Conservation (phyloP, 2,329 filamentous ascomycete genomes). For the Talaromyces verruculosus region DNA sequence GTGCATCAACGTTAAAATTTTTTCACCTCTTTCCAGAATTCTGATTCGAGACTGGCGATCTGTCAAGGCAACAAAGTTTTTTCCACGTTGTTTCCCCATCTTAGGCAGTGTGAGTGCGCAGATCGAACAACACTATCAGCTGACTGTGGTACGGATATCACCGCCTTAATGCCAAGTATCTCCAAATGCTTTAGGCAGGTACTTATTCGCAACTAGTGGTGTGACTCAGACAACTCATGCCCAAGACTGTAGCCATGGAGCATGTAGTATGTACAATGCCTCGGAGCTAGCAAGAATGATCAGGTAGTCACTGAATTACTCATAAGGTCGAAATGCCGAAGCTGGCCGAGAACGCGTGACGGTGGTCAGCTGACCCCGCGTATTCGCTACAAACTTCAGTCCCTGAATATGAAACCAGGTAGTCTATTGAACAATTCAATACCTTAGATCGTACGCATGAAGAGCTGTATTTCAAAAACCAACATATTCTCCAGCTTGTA, state of each 20-base stretch:
- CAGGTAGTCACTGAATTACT: constrained; percentile 7
- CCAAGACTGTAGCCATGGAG: not conserved
- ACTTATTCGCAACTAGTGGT: not conserved
- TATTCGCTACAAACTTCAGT: not conserved
- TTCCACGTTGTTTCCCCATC: constrained; percentile 6
- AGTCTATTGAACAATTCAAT: not conserved
- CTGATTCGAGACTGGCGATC: not conserved
- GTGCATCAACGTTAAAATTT: constrained; percentile 4
- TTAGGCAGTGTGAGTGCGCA: not conserved
- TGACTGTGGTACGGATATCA: constrained; percentile 13
- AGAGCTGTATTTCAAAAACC: not conserved
- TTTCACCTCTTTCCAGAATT: not conserved
- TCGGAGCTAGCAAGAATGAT: constrained; percentile 7
- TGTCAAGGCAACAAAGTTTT: constrained; percentile 8
- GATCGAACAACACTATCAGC: constrained; percentile 8
- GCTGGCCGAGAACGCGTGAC: constrained; percentile 16
- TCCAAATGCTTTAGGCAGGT: not conserved
- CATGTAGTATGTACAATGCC: not conserved
- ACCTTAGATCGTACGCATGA: not conserved
- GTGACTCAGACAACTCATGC: not conserved
- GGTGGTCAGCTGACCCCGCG: constrained; percentile 12
- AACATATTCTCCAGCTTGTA: not conserved
- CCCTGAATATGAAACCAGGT: not conserved
- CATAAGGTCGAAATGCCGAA: constrained; percentile 7
- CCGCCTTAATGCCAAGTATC: constrained; percentile 2